These are phyloP conservation scores for Pseudogymnoascus sp. DNA, from an alignment of 2,329 filamentous ascomycete genomes.

Conservation along the genomic window DNA sequence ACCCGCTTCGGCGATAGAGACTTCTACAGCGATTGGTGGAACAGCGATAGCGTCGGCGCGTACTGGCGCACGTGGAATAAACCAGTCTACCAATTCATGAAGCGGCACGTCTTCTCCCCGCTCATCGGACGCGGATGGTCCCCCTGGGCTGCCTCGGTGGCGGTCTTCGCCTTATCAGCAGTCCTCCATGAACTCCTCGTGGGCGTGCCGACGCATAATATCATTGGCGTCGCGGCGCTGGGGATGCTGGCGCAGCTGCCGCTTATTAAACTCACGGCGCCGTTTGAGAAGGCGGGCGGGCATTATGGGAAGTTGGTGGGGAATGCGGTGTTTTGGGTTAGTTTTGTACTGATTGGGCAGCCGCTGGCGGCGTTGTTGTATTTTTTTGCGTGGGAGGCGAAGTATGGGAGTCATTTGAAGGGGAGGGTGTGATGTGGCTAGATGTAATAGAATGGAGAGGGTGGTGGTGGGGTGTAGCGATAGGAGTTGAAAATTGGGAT, in stretches of 20 bases:
- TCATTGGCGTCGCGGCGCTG: conserved; percentile 86
- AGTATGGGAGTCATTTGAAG: conserved; percentile 62
- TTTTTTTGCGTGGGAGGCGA: conserved; percentile 97
- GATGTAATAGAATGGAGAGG: neutral
- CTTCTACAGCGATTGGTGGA: conserved; percentile 99
- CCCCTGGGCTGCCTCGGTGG: conserved; percentile 59
- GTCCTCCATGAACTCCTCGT: conserved; percentile 88
- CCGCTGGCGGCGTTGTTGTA: conserved; percentile 87
- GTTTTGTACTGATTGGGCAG: conserved; percentile 91
- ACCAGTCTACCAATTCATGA: conserved; percentile 95
- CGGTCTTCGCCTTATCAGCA: conserved; percentile 83
- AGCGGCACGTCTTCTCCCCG: conserved; percentile 83
- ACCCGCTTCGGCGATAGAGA: conserved; percentile 85
- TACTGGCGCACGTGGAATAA: conserved; percentile 99
- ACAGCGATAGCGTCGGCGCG: conserved; percentile 70
- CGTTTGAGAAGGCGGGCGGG: conserved; percentile 69
- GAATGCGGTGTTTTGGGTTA: conserved; percentile 94
- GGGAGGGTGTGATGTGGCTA: neutral
- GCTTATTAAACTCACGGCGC: conserved; percentile 71
- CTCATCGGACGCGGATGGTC: conserved; percentile 78
- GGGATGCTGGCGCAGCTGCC: conserved; percentile 94
- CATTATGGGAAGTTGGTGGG: conserved; percentile 72
- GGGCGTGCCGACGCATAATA: conserved; percentile 88
- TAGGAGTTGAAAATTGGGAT: neutral
- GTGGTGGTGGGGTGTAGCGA: neutral